Base-by-base conservation (phyloP, 306 rosid genomes). In the Pyrus betulifolia region DNA sequence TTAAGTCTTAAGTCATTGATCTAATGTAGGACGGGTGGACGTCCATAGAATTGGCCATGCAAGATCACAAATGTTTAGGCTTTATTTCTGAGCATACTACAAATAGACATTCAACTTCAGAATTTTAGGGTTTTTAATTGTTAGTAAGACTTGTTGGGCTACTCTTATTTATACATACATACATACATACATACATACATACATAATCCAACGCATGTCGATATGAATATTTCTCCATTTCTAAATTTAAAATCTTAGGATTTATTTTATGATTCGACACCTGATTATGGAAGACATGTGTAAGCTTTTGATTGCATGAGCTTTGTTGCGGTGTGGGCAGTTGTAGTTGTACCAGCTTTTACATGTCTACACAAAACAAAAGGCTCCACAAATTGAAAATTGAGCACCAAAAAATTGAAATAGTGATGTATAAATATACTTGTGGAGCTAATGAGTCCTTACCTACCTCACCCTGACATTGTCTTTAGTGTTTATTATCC, bases 281-380 rank as follows among this genome's bases (percentile, higher is more conserved):
- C 27, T n/a, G 10, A 49, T 17, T 40, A 5, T 45, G 6, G 1
- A 35, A 4, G 4, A 38, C 33, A 3, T 52, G 62, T 33, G 21
- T 28, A 1, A 27, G 69, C 35, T 42, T 74, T 45, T 62, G 12
- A 23, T 33, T 35, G 18, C 35, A 0, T 5, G 21, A 49, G 54
- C 17, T 17, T 10, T 35, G 73, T 38, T 3, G 14, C 19, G 19
- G 64, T 54, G 68, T 6, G 67, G n/a, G 21, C 21, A 15, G 54
- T 1, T 11, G 55, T 87, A 5, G 95, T 91, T 91, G n/a, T 61
- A 86, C 85, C 84, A 33, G 84, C 82, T 73, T 81, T 74, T 88
- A 84, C 85, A 64, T 74, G 5, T 17, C 40, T 61, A 21, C n/a
- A 25, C 27, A 25, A 25, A 25, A 27, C 21, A 2, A 19, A 8